Conservation (phyloP, 345 rosid species). For the Eucalyptus curtisii region DNA sequence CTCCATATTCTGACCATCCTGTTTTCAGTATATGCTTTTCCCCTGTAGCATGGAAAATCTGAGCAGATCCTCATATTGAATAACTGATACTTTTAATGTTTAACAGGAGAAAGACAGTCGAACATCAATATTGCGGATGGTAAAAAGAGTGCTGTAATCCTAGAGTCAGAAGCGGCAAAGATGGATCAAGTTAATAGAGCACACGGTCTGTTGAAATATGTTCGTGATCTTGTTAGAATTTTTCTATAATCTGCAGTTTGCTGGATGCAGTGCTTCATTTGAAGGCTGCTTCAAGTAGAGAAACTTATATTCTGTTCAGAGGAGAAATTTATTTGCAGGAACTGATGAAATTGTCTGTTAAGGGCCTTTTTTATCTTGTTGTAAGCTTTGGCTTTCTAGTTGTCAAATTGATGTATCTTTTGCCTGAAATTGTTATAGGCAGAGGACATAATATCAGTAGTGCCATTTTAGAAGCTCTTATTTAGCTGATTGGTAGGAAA, state of each 20-base stretch:
- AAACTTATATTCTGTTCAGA: background rate
- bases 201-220: conserved; percentile 26
- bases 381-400: background rate
- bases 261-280: background rate
- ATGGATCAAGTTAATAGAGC: conserved; percentile 67
- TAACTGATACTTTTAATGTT: background rate
- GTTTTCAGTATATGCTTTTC: background rate
- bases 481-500: background rate
- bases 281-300: background rate
- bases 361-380: background rate
- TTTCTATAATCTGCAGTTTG: background rate
- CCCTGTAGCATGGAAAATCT: background rate
- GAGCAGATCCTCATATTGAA: background rate
- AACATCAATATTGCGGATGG: conserved; percentile 87
- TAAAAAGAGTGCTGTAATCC: conserved; percentile 52
- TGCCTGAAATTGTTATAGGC: background rate
- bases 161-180: conserved; percentile 62
- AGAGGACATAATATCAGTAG: background rate
- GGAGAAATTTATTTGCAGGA: background rate
- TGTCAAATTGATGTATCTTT: background rate
- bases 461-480: background rate
- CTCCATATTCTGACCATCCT: background rate
- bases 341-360: background rate
- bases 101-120: conserved; percentile 52
- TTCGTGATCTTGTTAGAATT: background rate